These are phyloP conservation scores for Phaeosphaeriaceae sp. DNA, from an alignment of 2,329 filamentous ascomycete genomes.

Conservation along the genomic window DNA sequence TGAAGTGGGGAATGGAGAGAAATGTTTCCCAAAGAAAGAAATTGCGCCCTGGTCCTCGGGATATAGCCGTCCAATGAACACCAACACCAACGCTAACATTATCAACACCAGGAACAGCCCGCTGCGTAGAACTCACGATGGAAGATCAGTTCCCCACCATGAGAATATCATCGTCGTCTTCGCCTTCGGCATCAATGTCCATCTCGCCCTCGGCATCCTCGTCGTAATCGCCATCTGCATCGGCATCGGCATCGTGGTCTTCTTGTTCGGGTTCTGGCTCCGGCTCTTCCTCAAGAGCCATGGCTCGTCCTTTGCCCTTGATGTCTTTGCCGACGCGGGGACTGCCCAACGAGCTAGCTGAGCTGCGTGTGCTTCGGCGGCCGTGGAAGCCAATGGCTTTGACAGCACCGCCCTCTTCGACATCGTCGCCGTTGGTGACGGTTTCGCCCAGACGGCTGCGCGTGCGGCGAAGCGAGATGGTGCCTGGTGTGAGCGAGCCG, in stretches of 20 bases:
- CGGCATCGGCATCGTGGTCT: slow-evolving; percentile 38
- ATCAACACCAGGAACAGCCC: not conserved
- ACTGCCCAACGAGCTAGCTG: slow-evolving; percentile 38
- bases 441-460: slow-evolving; percentile 54
- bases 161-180: slow-evolving; percentile 38
- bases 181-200: slow-evolving; percentile 28
- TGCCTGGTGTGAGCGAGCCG: slow-evolving; percentile 39
- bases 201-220: slow-evolving; percentile 34
- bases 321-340: slow-evolving; percentile 25
- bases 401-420: slow-evolving; percentile 39
- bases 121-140: not conserved
- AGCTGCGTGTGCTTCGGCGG: slow-evolving; percentile 37
- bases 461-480: slow-evolving; percentile 45
- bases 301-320: slow-evolving; percentile 36
- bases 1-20: not conserved
- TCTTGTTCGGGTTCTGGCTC: slow-evolving; percentile 40
- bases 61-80: not conserved
- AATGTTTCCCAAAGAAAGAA: not conserved
- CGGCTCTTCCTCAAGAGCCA: slow-evolving; percentile 38
- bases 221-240: slow-evolving; percentile 32
- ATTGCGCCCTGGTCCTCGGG: not conserved
- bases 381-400: slow-evolving; percentile 33
- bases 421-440: slow-evolving; percentile 45
- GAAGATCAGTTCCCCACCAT: slow-evolving; percentile 21
- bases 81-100: not conserved